Evolutionary conservation across 805 yeast genomes (phyloP).

Genomic region (Sugiyamaella valdiviana): DNA sequence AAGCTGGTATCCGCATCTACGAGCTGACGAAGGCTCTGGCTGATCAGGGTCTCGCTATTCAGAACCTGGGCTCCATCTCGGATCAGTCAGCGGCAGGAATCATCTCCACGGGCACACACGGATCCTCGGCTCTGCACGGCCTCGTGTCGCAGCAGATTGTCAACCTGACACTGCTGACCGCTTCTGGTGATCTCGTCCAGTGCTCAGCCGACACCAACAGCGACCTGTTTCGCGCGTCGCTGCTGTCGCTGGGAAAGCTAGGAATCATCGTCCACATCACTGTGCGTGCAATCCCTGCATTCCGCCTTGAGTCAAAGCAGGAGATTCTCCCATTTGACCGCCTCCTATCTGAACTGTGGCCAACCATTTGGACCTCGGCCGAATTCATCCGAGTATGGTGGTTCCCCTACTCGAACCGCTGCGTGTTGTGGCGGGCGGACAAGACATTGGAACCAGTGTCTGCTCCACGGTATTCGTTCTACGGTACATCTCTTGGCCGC

Average conservation of each 20-base stretch:
- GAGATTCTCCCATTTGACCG: slow-evolving; percentile 77
- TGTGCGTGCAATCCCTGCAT: slow-evolving; percentile 74
- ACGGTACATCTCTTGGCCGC: slow-evolving; percentile 76
- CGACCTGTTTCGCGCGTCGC: slow-evolving; percentile 71
- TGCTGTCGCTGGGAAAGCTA: slow-evolving; percentile 81
- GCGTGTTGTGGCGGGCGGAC: slow-evolving; percentile 85
- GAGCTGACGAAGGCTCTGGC: slow-evolving; percentile 66
- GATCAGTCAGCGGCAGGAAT: slow-evolving; percentile 95
- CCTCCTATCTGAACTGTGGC: slow-evolving; percentile 59
- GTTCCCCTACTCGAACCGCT: slow-evolving; percentile 87
- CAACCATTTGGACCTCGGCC: slow-evolving; percentile 75
- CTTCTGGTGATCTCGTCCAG: slow-evolving; percentile 62
- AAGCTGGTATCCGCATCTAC: slow-evolving; percentile 79
- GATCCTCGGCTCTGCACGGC: slow-evolving; percentile 90
- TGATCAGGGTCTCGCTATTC: slow-evolving; percentile 65
- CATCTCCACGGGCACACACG: slow-evolving; percentile 95
- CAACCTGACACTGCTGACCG: slow-evolving; percentile 57
- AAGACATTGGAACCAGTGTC: slow-evolving; percentile 59
- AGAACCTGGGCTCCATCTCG: slow-evolving; percentile 87
- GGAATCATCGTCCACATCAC: slow-evolving; percentile 87
- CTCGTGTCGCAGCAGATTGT: slow-evolving; percentile 84
- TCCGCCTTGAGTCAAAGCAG: slow-evolving; percentile 71
- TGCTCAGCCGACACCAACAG: slow-evolving; percentile 61
- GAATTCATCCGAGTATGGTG: slow-evolving; percentile 95
- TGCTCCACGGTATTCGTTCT: slow-evolving; percentile 70